Percentiles rank a stretch among this genome's conserved stretches.
Conservation (phyloP, 1,284 basidiomycete species). For the Fistulinella cinereoalba region DNA sequence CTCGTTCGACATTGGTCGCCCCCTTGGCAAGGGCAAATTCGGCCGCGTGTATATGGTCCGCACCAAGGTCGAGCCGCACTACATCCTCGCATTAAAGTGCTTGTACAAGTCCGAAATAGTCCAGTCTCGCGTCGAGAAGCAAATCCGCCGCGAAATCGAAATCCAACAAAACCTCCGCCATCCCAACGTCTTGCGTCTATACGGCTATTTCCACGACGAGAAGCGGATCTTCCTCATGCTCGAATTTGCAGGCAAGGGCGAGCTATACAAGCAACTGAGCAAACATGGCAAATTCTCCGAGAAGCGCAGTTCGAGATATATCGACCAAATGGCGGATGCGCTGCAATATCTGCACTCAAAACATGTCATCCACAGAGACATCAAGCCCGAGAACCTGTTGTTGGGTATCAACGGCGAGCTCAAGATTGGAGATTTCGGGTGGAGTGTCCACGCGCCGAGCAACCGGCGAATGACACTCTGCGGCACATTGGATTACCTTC, state of each 20-base stretch:
- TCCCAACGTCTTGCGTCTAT: slow-evolving; percentile 90
- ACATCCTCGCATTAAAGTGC: slow-evolving; percentile 96
- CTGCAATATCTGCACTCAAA: slow-evolving; percentile 91
- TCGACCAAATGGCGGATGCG: slow-evolving; percentile 98
- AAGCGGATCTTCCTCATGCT: slow-evolving; percentile 98
- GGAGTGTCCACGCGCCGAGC: slow-evolving; percentile 97
- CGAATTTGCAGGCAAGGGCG: slow-evolving; percentile 94
- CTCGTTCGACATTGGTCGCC: slow-evolving; percentile 92
- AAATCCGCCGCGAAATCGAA: slow-evolving; percentile 96
- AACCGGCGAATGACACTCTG: slow-evolving; percentile 88
- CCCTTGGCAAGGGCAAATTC: slow-evolving; percentile 98
- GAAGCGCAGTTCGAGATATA: slow-evolving; percentile 83
- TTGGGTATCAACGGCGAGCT: slow-evolving; percentile 95
- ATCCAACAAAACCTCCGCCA: slow-evolving; percentile 98
- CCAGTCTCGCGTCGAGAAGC: slow-evolving; percentile 84
- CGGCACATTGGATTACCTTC: slow-evolving; percentile 95
- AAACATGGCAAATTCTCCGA: slow-evolving; percentile 87
- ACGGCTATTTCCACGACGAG: slow-evolving; percentile 97
- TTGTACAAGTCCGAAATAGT: slow-evolving; percentile 97
- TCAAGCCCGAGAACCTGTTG: slow-evolving; percentile 97
- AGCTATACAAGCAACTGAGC: slow-evolving; percentile 93
- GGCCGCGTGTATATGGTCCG: slow-evolving; percentile 98
- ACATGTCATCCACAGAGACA: slow-evolving; percentile 98
- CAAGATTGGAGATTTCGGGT: slow-evolving; percentile 99
- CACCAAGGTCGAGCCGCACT: slow-evolving; percentile 83